These are phyloP conservation scores for Cladosporium cucumerinum DNA, from an alignment of 2,329 filamentous ascomycete genomes.

Conservation along the genomic window DNA sequence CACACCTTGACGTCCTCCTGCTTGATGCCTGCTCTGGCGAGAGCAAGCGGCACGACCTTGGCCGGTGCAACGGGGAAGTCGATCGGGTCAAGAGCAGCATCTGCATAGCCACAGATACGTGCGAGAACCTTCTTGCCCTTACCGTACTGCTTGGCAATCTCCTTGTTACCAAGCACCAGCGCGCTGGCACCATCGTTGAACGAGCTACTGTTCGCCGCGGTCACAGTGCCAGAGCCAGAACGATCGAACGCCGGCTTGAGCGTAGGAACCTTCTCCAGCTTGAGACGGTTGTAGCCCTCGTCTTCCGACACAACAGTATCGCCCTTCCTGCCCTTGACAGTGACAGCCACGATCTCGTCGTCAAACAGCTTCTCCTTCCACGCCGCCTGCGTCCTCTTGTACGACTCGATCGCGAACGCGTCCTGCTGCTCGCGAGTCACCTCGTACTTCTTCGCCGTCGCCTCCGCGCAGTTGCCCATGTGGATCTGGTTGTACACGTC, in stretches of 20 bases:
- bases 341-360: conserved; percentile 87
- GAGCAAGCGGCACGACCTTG: conserved; percentile 84
- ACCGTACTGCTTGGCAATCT: conserved; percentile 76
- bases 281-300: conserved; percentile 84
- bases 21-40: conserved; percentile 83
- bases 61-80: conserved; percentile 93
- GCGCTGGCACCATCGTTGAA: conserved; percentile 94
- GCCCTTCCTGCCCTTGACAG: conserved; percentile 78
- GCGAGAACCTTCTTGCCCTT: conserved; percentile 77
- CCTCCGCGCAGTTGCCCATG: conserved; percentile 97
- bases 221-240: conserved; percentile 84
- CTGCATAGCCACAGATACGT: conserved; percentile 77
- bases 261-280: conserved; percentile 78
- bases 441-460: conserved; percentile 81
- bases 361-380: conserved; percentile 81
- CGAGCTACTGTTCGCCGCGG: conserved; percentile 88
- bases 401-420: conserved; percentile 82
- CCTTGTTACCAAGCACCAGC: conserved; percentile 77
- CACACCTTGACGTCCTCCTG: conserved; percentile 90
- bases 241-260: conserved; percentile 89
- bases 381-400: conserved; percentile 82
- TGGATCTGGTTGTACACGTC: conserved; percentile 97
- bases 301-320: conserved; percentile 76
- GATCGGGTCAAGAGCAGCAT: conserved; percentile 84
- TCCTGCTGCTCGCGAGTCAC: conserved; percentile 86